These are phyloP conservation scores for Taphrina wiesneri DNA, from an alignment of 1,139 yeast genomes.

Conservation along the genomic window DNA sequence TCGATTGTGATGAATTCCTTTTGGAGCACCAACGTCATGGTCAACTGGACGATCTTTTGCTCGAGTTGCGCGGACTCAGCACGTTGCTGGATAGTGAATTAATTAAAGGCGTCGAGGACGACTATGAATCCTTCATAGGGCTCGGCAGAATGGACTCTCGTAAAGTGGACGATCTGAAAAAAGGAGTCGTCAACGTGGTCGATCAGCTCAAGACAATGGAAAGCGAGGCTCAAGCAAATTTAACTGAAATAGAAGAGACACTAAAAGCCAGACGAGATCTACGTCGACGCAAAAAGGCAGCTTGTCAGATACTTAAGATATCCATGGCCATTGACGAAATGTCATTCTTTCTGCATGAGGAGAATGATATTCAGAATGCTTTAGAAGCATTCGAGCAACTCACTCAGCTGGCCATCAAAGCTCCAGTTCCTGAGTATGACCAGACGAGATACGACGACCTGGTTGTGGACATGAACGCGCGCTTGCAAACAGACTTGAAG, in stretches of 20 bases:
- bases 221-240: background rate
- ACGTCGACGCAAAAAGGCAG: background rate
- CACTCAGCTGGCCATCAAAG: background rate
- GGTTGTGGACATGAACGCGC: background rate
- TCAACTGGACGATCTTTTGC: constrained; percentile 22
- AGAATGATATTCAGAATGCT: background rate
- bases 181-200: constrained; percentile 3
- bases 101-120: constrained; percentile 22
- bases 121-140: constrained; percentile 24
- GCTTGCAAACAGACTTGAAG: background rate
- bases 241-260: constrained; percentile 1
- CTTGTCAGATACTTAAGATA: background rate
- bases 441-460: background rate
- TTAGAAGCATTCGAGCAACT: constrained; percentile 9
- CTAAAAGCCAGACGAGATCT: background rate
- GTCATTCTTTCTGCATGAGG: constrained; percentile 1
- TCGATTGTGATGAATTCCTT: constrained; percentile 21
- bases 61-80: constrained; percentile 21
- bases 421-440: background rate
- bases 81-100: constrained; percentile 13
- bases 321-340: constrained; percentile 8
- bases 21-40: constrained; percentile 26
- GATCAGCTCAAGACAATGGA: constrained; percentile 3
- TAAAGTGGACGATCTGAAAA: constrained; percentile 8
- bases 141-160: constrained; percentile 23